Conservation (phyloP, 306 rosid species). For the Castanea crenata region DNA sequence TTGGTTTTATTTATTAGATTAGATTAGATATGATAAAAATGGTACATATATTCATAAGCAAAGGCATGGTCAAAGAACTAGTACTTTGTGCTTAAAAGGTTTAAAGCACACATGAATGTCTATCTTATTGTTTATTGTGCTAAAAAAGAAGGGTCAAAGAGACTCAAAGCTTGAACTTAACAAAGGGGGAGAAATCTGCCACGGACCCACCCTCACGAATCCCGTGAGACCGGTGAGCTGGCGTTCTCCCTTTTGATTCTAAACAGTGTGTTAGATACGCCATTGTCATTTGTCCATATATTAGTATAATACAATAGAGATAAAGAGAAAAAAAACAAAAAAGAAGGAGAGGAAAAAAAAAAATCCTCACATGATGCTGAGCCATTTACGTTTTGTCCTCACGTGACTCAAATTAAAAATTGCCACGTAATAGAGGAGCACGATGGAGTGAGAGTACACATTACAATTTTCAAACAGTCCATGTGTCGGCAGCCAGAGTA, state of each 20-base stretch:
- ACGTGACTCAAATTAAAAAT: slow-evolving; percentile 32
- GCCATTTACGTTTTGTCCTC: not conserved
- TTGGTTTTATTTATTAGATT: too few species aligned
- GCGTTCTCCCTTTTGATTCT: slow-evolving; percentile 15
- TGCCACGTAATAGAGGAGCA: slow-evolving; percentile 39
- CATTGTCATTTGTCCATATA: too few species aligned
- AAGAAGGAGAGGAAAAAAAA: not conserved
- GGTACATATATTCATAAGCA: not conserved
- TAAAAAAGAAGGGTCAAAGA: not conserved
- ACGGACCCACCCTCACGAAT: slow-evolving; percentile 25
- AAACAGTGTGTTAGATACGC: too few species aligned
- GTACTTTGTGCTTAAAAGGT: not conserved
- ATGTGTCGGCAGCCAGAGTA: slow-evolving; percentile 62
- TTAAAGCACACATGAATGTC: not conserved
- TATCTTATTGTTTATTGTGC: not conserved
- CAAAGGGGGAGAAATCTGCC: slow-evolving; percentile 15
- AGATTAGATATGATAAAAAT: not conserved
- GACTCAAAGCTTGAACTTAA: not conserved
- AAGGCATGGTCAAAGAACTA: not conserved
- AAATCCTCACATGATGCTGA: not conserved
- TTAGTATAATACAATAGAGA: slow-evolving; percentile 5
- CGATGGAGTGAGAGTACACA: not conserved
- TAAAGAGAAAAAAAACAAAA: not conserved
- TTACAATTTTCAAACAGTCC: slow-evolving; percentile 12
- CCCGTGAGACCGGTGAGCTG: slow-evolving; percentile 30